phyloP scores from a whole-genome alignment of 2,329 filamentous ascomycete genomes.

The Fusarium circinatum region DNA sequence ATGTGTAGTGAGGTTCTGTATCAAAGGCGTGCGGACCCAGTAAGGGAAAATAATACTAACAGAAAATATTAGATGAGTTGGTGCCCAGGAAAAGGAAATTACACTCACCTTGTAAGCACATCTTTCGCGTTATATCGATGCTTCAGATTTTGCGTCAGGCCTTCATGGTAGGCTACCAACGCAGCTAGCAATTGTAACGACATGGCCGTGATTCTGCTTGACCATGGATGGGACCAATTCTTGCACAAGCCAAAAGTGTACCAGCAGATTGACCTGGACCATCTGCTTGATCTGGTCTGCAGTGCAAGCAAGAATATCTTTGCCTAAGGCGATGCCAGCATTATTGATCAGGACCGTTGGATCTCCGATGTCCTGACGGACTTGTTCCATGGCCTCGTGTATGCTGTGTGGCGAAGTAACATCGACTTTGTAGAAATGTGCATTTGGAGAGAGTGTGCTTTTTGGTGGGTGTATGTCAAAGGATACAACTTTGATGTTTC shows the following conservation, averaged over 20 bases:
- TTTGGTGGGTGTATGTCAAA: neutral
- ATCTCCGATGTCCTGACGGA: neutral
- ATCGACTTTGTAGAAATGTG: neutral
- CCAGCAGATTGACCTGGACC: neutral
- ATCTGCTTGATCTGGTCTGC: neutral
- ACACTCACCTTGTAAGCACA: neutral
- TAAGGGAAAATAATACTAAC: neutral
- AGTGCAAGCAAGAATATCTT: neutral
- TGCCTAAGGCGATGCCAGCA: neutral
- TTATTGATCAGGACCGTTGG: neutral
- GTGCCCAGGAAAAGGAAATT: fast-evolving
- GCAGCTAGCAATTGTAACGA: neutral
- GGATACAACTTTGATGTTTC: neutral
- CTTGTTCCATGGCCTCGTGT: neutral
- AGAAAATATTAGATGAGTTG: neutral
- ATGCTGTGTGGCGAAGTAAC: neutral
- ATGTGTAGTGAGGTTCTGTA: neutral
- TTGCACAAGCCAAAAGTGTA: neutral
- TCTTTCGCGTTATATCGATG: neutral
- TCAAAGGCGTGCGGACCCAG: neutral
- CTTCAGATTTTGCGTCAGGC: neutral
- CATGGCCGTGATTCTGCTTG: neutral
- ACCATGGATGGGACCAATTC: neutral
- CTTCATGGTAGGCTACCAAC: neutral
- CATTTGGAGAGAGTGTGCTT: neutral